Base-by-base conservation (phyloP, 2,329 filamentous ascomycete species). In the Colletotrichum theobromicola region DNA sequence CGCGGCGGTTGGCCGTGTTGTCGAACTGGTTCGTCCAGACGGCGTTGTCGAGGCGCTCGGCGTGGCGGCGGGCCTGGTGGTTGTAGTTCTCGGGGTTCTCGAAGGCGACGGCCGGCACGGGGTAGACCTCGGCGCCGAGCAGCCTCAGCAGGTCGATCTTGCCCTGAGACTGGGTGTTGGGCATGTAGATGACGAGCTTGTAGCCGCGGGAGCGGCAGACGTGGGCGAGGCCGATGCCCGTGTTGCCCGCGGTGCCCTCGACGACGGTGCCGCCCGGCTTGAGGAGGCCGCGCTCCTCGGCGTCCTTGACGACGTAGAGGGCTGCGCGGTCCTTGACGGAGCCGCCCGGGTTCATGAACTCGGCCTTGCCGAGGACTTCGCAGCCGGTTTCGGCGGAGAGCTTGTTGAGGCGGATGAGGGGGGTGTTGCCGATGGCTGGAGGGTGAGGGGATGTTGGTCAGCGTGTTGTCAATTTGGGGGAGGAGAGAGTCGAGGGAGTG, bases 21-120 rank as follows among this genome's bases (percentile, higher is more conserved):
- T 99, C 97, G 86, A 99, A 99, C 86, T 99, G 97, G 85, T 99
- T 97, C 58, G 97, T 99, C 97, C 97, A 99, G 16, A 98, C 96
- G 10, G 96, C 95, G 80, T 97, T 97, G 18, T 95, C 93, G 63
- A 97, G 86, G 4, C 88, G 84, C 83, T 97, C 95, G n/a, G 97
- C 97, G 85, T 98, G 96, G 55, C 96, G 89, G 74, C 90, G 90
- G 6, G 97, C 97, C 88, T 98, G 96, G 86, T 98, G 96, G 87
- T 99, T 99, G 89, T 98, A 99, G 87, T 99, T 99, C 58, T 95
- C 88, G 18, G 95, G 95, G 87, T 98, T 95, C 77, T 98, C 96
- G 81, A 98, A 98, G 5, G 97, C 93, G 18, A 98, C 97, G 9
- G 96, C 97, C 18, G 97, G 97, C 1, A 99, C 97, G 21, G 97